Conservation (phyloP, 192 early-diverging fungal species). For the Thamnidium elegans region DNA sequence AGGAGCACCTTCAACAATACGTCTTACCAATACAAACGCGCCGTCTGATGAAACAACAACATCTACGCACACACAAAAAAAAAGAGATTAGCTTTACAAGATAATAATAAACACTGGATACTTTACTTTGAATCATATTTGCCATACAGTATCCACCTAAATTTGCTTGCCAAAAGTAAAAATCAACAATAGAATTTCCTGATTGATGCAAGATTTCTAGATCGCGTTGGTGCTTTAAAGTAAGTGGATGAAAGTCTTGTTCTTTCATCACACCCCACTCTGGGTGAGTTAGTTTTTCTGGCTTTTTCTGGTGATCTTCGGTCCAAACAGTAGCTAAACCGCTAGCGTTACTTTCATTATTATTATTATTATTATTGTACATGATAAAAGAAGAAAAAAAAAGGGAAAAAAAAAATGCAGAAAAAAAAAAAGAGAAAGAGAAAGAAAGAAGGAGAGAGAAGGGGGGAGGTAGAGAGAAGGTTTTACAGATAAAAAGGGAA, state of each 20-base stretch:
- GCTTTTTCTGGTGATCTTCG: background rate
- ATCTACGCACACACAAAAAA: slow-evolving; percentile 13
- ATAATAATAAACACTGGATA: background rate
- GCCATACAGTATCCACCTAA: slow-evolving; percentile 39
- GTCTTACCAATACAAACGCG: slow-evolving; percentile 25
- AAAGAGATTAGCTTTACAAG: background rate
- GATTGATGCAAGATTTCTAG: slow-evolving; percentile 38
- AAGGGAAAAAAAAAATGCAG: background rate
- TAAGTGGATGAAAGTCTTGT: slow-evolving; percentile 35
- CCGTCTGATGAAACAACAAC: slow-evolving; percentile 29
- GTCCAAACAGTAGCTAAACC: slow-evolving; percentile 3
- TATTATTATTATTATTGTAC: too few species aligned
- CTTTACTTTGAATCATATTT: slow-evolving; percentile 37
- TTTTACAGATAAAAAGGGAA: too few species aligned
- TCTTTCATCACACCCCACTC: slow-evolving; percentile 39
- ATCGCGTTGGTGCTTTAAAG: slow-evolving; percentile 37
- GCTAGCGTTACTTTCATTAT: background rate
- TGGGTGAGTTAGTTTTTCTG: slow-evolving; percentile 25
- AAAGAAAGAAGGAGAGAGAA: background rate
- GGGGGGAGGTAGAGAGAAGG: too few species aligned
- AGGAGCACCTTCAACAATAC: slow-evolving; percentile 35
- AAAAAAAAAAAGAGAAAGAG: background rate
- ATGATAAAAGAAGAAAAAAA: background rate
- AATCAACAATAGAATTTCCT: slow-evolving; percentile 19
- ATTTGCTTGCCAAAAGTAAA: slow-evolving; percentile 40